Conservation (phyloP, 176 grass and related monocot species). For the Cenchrus purpureus region DNA sequence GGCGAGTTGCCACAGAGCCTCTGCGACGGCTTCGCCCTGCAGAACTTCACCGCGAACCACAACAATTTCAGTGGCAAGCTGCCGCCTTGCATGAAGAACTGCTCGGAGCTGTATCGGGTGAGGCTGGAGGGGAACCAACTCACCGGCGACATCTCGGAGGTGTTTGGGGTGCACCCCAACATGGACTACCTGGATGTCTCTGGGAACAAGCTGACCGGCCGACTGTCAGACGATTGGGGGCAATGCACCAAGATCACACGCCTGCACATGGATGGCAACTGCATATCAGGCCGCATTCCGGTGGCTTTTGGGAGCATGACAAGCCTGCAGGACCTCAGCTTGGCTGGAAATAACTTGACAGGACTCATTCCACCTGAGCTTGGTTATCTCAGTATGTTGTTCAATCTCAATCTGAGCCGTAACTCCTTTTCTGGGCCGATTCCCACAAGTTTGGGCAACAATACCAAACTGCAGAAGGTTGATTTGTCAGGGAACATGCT, state of each 20-base stretch:
- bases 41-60: slow-evolving; percentile 51
- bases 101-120: slow-evolving; percentile 45
- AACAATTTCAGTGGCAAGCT: slow-evolving; percentile 70
- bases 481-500: slow-evolving; percentile 79
- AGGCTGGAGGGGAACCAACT: slow-evolving; percentile 69
- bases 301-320: slow-evolving; percentile 51
- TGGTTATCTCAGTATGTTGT: slow-evolving; percentile 51
- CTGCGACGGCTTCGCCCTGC: slow-evolving; percentile 43
- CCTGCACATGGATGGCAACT: slow-evolving; percentile 64
- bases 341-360: slow-evolving; percentile 63
- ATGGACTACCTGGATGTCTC: slow-evolving; percentile 70
- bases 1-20: slow-evolving; percentile 57
- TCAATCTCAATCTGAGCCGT: slow-evolving; percentile 74
- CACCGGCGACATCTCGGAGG: slow-evolving; percentile 73
- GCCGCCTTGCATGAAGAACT: slow-evolving; percentile 74
- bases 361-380: slow-evolving; percentile 63
- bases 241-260: slow-evolving; percentile 52
- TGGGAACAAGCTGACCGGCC: slow-evolving; percentile 63
- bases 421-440: slow-evolving; percentile 62
- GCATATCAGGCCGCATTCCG: slow-evolving; percentile 67
- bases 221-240: slow-evolving; percentile 73
- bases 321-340: slow-evolving; percentile 61
- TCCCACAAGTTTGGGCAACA: slow-evolving; percentile 44
- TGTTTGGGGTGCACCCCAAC: slow-evolving; percentile 63
- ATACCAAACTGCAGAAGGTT: slow-evolving; percentile 38